Conservation (phyloP, 2,329 filamentous ascomycete genomes). For the Neospermospora avenae region DNA sequence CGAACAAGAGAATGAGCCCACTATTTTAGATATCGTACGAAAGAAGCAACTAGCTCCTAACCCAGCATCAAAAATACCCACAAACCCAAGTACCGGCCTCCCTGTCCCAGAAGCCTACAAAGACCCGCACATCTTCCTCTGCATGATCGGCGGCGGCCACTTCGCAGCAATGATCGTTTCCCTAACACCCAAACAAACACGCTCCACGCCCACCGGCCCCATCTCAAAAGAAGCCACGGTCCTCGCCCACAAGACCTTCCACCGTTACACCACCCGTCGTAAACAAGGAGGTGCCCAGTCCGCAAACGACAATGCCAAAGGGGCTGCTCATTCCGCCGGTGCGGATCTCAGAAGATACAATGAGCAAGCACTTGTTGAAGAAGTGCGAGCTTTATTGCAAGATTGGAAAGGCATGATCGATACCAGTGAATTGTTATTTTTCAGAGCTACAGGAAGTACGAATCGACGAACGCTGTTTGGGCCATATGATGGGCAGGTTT, state of each 20-base stretch:
- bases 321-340: slow-evolving; percentile 89
- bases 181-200: slow-evolving; percentile 74
- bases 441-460: slow-evolving; percentile 82
- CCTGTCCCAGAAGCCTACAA: slow-evolving; percentile 55
- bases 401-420: slow-evolving; percentile 89
- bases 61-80: slow-evolving; percentile 43
- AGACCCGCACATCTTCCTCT: slow-evolving; percentile 87
- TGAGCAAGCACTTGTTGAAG: slow-evolving; percentile 83
- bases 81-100: slow-evolving; percentile 55
- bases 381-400: slow-evolving; percentile 74
- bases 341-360: slow-evolving; percentile 89
- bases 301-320: slow-evolving; percentile 90
- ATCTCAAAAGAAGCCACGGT: slow-evolving; percentile 85
- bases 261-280: slow-evolving; percentile 90
- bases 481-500: slow-evolving; percentile 82
- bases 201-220: slow-evolving; percentile 60
- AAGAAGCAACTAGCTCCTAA: slow-evolving; percentile 74
- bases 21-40: slow-evolving; percentile 65
- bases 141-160: slow-evolving; percentile 97
- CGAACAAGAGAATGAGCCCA: slow-evolving; percentile 62
- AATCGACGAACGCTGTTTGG: slow-evolving; percentile 88
- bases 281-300: slow-evolving; percentile 97
- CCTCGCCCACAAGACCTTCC: slow-evolving; percentile 94
- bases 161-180: slow-evolving; percentile 97
- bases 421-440: slow-evolving; percentile 78